Evolutionary conservation across 768 basidiomycete species (phyloP).

Genomic region (Leucosporidium scottii): DNA sequence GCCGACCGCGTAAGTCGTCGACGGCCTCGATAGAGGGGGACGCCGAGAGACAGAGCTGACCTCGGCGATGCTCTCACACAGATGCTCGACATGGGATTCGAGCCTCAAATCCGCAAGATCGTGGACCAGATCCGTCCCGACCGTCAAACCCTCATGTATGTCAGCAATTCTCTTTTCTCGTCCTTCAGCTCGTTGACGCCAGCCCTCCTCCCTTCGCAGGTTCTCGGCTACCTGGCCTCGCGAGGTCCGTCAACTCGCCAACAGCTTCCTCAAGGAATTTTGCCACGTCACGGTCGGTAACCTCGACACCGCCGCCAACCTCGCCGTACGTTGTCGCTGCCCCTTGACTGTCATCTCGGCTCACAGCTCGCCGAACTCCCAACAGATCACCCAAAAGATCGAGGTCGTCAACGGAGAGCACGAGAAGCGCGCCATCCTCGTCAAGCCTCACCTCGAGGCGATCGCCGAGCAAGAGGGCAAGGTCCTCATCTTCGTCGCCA

Average conservation of each 20-base stretch:
- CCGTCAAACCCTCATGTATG: conserved; percentile 95
- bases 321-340: conserved; percentile 96
- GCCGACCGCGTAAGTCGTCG: conserved; percentile 61
- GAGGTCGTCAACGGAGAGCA: conserved; percentile 87
- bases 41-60: no score
- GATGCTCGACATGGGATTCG: conserved; percentile 99
- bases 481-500: conserved; percentile 94
- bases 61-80: no score
- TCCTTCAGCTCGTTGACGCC: conserved; percentile 41
- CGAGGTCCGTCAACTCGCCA: conserved; percentile 97
- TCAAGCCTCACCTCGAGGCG: conserved; percentile 69
- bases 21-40: no score
- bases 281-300: conserved; percentile 99
- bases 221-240: conserved; percentile 99
- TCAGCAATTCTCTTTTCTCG: background rate
- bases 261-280: conserved; percentile 90
- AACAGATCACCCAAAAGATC: conserved; percentile 94
- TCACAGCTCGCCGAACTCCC: conserved; percentile 47
- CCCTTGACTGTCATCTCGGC: no score
- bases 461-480: conserved; percentile 93
- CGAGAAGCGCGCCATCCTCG: conserved; percentile 92
- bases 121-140: conserved; percentile 92
- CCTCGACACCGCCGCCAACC: conserved; percentile 95
- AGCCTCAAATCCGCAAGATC: conserved; percentile 98
- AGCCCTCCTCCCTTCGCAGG: conserved; percentile 89